Evolutionary conservation across 2,329 filamentous ascomycete genomes (phyloP), one percentile per base, ranked within the genome.

Genomic region (Pestalotiopsis sp.): DNA sequence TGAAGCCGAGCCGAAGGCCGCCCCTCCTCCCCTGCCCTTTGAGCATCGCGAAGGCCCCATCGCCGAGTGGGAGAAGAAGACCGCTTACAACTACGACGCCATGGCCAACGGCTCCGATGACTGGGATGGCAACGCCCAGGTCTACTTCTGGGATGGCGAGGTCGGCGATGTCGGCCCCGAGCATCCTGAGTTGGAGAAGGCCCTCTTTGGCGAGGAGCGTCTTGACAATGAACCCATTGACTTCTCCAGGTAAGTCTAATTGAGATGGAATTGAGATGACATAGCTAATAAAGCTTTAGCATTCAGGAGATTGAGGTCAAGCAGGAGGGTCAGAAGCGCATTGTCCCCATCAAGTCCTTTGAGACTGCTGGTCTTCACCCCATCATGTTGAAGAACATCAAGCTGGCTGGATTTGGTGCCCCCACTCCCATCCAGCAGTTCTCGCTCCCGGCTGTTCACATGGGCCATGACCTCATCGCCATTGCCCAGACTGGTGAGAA

Each of bases 351-450:
- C 65, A 78, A 84, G 77, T 75, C 74, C 0, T 98, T 97, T 77
- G 83, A 90, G 1, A 85, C 92, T 68, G 93, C 93, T 24, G 94
- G 93, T 1, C 84, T 99, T 14, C 96, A 99, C 74, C 96, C 96
- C 0, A 86, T 89, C 35, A 92, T 98, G 86, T 77, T 91, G 1
- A 84, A 91, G 70, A 99, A 98, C 72, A 86, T 98, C 55, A 76
- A 88, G 69, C 84, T 94, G 2, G 90, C 89, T 69, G 86, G 89
- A 1, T 98, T 97, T 75, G 78, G 82, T 0, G 75, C 81, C 0
- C 94, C 94, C 0, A 98, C 96, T 0, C 93, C 94, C 0, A 96
- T 99, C 48, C 96, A 99, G 77, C 88, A 89, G 22, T 98, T 93
- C 77, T 90, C 89, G 4, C 88, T 98, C 38, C 94, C 96, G 0